Evolutionary conservation across 2,329 filamentous ascomycete species (phyloP).

Genomic region (Fusarium zealandicum): DNA sequence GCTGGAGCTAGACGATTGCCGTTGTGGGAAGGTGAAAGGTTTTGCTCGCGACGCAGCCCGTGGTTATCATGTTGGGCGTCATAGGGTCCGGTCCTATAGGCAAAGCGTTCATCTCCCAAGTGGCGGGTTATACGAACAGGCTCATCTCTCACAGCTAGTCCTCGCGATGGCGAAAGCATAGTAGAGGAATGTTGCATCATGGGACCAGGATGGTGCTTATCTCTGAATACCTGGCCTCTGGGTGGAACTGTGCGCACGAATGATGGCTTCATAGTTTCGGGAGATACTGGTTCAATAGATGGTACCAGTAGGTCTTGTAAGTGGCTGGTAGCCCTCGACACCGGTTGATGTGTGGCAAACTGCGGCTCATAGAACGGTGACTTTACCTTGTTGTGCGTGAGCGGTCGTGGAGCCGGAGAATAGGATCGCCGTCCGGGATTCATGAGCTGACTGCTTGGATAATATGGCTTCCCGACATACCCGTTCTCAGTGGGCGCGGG

Average conservation of each 20-base stretch:
- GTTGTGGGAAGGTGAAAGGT: constrained; percentile 13
- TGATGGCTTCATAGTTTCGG: constrained; percentile 45
- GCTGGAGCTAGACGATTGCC: constrained; percentile 12
- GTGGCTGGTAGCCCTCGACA: constrained; percentile 22
- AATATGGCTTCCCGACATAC: constrained; percentile 38
- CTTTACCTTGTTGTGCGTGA: constrained; percentile 40
- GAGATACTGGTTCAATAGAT: constrained; percentile 56
- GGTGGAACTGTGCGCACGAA: constrained; percentile 47
- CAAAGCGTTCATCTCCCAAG: constrained; percentile 24
- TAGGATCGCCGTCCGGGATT: constrained; percentile 25
- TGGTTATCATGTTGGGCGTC: constrained; percentile 12
- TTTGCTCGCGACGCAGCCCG: constrained; percentile 15
- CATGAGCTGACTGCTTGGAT: constrained; percentile 28
- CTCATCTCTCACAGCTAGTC: constrained; percentile 25
- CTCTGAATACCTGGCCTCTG: constrained; percentile 35
- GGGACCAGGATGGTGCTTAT: constrained; percentile 28
- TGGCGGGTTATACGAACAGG: constrained; percentile 22
- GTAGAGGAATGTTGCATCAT: constrained; percentile 33
- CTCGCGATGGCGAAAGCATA: constrained; percentile 31
- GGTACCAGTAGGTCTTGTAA: constrained; percentile 54
- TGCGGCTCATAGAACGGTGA: constrained; percentile 31
- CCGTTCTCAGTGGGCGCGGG: constrained; percentile 40
- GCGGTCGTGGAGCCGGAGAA: constrained; percentile 28
- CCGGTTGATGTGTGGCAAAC: constrained; percentile 32
- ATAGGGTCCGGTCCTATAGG: constrained; percentile 11